Conservation (phyloP, 306 rosid genomes). For the Astragalus glycyphyllos region DNA sequence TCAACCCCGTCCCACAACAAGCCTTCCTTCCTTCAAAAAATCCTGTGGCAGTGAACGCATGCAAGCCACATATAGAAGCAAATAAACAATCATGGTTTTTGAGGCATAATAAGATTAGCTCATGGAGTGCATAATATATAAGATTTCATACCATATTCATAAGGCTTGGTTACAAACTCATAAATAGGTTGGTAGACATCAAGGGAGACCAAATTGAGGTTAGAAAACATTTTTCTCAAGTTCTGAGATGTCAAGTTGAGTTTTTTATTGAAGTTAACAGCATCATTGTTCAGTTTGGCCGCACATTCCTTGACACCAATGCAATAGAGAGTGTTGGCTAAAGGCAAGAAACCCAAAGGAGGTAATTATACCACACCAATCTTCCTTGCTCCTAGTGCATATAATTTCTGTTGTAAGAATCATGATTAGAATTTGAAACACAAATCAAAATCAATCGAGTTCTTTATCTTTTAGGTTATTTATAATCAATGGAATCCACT, state of each 20-base stretch:
- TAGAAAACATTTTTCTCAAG: not conserved
- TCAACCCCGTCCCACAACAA: not conserved
- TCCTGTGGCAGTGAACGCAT: not conserved
- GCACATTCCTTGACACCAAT: not conserved
- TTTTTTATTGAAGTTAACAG: not conserved
- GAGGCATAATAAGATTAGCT: not conserved
- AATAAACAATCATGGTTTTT: not conserved
- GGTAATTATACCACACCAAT: not conserved
- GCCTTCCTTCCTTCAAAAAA: not conserved
- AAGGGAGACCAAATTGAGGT: not conserved
- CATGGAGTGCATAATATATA: not conserved
- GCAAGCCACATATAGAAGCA: not conserved
- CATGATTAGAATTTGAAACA: not conserved
- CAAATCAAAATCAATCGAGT: constrained; percentile 1
- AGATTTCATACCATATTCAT: constrained; percentile 3
- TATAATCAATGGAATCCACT: not conserved
- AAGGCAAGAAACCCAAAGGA: constrained; percentile 9
- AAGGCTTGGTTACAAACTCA: not conserved
- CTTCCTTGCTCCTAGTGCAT: constrained; percentile 5
- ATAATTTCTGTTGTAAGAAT: not conserved
- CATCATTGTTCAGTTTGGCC: not conserved
- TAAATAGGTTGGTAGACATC: not conserved
- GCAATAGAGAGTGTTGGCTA: not conserved
- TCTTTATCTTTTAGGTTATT: not conserved
- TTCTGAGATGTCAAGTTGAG: not conserved